Evolutionary conservation across 495 filamentous ascomycete species (phyloP).

Genomic region (Neurospora cerealis): DNA sequence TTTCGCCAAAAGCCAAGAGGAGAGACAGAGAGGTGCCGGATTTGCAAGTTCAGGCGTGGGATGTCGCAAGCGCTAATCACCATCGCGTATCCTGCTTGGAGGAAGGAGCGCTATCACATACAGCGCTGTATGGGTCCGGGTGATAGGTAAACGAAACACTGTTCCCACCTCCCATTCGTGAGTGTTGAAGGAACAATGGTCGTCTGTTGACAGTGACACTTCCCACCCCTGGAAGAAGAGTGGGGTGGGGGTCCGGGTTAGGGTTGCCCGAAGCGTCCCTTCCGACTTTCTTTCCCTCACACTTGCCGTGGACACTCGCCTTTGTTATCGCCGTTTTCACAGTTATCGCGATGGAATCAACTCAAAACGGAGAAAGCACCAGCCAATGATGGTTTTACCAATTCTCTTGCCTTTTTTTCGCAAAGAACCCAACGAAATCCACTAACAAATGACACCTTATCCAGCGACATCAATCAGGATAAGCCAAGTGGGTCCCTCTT

Average conservation of each 20-base stretch:
- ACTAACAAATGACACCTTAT: neutral
- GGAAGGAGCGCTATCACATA: no score
- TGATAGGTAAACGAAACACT: no score
- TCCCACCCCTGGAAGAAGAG: neutral
- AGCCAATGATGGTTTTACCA: neutral
- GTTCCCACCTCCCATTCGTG: neutral
- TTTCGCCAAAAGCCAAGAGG: neutral
- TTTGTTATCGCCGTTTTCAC: neutral
- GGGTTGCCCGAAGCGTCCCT: neutral
- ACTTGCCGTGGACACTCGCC: neutral
- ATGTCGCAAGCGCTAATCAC: neutral
- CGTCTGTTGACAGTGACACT: neutral
- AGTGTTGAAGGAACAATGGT: neutral
- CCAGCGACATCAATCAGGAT: neutral
- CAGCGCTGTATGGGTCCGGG: no score
- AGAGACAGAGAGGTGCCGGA: neutral
- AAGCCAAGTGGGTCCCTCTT: neutral
- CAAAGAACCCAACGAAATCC: no score
- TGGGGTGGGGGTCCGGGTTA: neutral
- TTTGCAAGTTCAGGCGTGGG: neutral
- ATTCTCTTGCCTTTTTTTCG: neutral
- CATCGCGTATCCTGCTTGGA: no score
- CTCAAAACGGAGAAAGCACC: rapidly evolving
- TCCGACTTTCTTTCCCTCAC: neutral
- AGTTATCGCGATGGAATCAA: neutral